Evolutionary conservation across 148 eudicot genomes (phyloP), one percentile per base, ranked within the genome.

Genomic region (Silene conica): DNA sequence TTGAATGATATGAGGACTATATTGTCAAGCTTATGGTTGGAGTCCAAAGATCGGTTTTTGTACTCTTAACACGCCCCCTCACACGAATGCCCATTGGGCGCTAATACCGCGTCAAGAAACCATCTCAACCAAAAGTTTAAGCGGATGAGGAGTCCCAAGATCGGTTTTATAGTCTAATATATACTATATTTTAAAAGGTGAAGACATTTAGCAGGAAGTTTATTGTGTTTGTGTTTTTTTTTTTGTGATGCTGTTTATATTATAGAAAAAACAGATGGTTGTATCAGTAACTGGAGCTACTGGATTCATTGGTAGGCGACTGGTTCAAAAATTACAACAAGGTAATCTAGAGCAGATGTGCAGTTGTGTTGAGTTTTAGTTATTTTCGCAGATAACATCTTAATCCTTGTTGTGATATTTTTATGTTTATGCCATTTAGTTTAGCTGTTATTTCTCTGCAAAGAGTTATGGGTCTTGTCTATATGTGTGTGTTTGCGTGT

Each of bases 201-300:
- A 52, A 15, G n/a, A 9, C 22, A 10, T 41, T 48, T 7, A 19
- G 41, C 67, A 9, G 26, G 14, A 64, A 28, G 21, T 66, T 43
- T 14, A 1, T 34, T 75, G 73, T 38, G 41, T 34, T 3, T 34
- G 41, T 34, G 2, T 3, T 34, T 34, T 6, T 26, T 26, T 0
- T 38, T 5, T 38, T 59, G 38, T 6, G 7, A 28, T 69, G 31
- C 26, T 60, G 31, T 69, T 60, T 22, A 8, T 34, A 8, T 73
- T 55, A 74, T 83, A 80, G 91, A 86, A n/a, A n/a, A 80, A 79
- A 70, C 85, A 86, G 88, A 86, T 95, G 96, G 85, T 84, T 77
- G 96, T 95, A 67, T 92, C 99, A 28, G 79, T 95, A 73, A 95
- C 99, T 0, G 99, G 98, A 81, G 99, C 97, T 62, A 95, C 99